phyloP scores from a whole-genome alignment of 805 yeast species.

The Candida namnaoensis region DNA sequence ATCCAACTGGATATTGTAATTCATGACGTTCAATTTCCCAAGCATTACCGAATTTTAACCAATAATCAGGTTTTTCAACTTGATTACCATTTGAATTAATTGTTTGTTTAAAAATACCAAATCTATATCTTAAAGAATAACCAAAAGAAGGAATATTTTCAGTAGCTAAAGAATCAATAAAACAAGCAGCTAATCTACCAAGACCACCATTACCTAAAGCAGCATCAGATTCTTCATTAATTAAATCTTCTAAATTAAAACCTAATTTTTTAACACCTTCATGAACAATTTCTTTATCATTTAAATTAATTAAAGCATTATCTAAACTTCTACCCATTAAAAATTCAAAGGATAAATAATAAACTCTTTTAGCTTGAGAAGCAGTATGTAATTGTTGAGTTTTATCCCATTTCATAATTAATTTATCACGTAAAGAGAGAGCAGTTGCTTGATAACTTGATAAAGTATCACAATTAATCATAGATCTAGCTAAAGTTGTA shows the following conservation, averaged over 20 bases:
- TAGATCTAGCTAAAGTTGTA: conserved; percentile 81
- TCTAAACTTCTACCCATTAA: conserved; percentile 94
- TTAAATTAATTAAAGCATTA: conserved; percentile 81
- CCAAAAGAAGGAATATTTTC: conserved; percentile 95
- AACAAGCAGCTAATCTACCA: conserved; percentile 92
- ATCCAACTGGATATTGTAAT: conserved; percentile 83
- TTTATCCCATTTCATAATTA: conserved; percentile 83
- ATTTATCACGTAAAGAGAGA: conserved; percentile 65
- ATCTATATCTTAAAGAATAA: conserved; percentile 86
- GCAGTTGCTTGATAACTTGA: conserved; percentile 93
- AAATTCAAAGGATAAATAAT: conserved; percentile 81
- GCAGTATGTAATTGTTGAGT: conserved; percentile 87
- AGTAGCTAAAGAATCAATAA: conserved; percentile 80
- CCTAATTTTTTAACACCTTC: conserved; percentile 66
- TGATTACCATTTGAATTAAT: conserved; percentile 81
- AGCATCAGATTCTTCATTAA: conserved; percentile 87
- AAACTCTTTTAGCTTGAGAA: conserved; percentile 77
- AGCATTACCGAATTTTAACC: conserved; percentile 84
- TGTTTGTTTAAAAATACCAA: conserved; percentile 87
- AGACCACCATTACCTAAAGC: conserved; percentile 94
- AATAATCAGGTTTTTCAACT: conserved; percentile 90
- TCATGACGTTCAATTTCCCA: conserved; percentile 90
- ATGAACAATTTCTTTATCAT: conserved; percentile 50
- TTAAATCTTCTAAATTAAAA: conserved; percentile 77
- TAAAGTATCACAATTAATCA: conserved; percentile 85